These are phyloP conservation scores for Penicillium crystallinum DNA, from an alignment of 495 filamentous ascomycete genomes.

Conservation along the genomic window DNA sequence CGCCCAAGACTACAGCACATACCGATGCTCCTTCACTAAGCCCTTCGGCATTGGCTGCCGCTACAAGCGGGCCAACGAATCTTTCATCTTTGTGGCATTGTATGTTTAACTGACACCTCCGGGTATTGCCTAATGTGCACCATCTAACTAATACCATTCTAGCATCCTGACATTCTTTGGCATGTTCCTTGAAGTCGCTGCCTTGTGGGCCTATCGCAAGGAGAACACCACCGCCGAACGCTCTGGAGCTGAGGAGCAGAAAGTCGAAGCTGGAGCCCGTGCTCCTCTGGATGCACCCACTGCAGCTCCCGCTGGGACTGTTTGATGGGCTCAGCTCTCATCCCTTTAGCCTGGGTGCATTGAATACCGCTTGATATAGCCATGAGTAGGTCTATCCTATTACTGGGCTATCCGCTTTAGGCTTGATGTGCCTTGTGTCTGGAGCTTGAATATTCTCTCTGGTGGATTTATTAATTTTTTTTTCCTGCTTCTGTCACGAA, in stretches of 20 bases:
- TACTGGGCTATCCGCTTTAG: not conserved
- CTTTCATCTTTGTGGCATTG: slow-evolving; percentile 61
- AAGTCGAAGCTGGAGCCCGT: slow-evolving; percentile 14
- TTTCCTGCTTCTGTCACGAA: not conserved
- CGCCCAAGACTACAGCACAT: slow-evolving; percentile 48
- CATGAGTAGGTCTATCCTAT: not conserved
- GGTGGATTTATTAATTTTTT: too few relatives aligned
- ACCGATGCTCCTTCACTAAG: slow-evolving; percentile 28
- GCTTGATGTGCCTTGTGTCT: not conserved
- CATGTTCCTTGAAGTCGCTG: slow-evolving; percentile 48
- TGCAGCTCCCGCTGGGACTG: slow-evolving; percentile 12
- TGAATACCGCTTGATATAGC: not conserved
- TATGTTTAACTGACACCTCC: slow-evolving; percentile 26
- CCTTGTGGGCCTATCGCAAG: slow-evolving; percentile 42
- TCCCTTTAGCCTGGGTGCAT: not conserved
- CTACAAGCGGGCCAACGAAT: slow-evolving; percentile 46
- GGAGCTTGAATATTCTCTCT: not conserved
- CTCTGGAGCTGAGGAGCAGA: slow-evolving; percentile 17
- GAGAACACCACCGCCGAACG: slow-evolving; percentile 11
- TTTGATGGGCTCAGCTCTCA: not conserved
- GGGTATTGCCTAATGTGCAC: too few relatives aligned
- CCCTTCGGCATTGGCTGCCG: slow-evolving; percentile 28
- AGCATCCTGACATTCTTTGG: slow-evolving; percentile 46
- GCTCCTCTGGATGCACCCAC: slow-evolving; percentile 30
- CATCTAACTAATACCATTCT: not conserved